Evolutionary conservation across 331 rosid genomes (phyloP).

Genomic region (Rosa hybrid): DNA sequence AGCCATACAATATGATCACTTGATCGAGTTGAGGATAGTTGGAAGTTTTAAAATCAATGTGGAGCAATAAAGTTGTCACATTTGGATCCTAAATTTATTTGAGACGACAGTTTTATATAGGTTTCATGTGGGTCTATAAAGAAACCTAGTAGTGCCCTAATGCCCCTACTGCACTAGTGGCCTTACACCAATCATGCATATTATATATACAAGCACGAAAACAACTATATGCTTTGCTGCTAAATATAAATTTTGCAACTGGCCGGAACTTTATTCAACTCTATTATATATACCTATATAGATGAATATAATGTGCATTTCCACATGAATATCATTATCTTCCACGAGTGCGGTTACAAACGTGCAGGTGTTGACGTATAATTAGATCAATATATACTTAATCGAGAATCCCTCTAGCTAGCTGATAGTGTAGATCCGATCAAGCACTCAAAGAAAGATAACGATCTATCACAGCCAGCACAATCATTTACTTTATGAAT

Average conservation of each 20-base stretch:
- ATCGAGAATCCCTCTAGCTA: background rate
- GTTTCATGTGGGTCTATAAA: constrained; percentile 66
- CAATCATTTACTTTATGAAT: background rate
- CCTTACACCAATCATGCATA: background rate
- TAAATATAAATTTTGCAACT: background rate
- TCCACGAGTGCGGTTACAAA: constrained; percentile 1
- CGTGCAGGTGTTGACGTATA: background rate
- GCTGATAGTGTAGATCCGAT: background rate
- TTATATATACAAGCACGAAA: background rate
- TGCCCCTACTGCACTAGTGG: constrained; percentile 34
- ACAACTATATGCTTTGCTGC: background rate
- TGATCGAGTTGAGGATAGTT: background rate
- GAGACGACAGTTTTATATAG: background rate
- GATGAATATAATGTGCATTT: background rate
- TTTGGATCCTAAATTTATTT: constrained; percentile 13
- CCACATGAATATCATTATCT: constrained; percentile 5
- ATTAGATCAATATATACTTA: background rate
- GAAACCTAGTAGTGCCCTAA: constrained; percentile 20
- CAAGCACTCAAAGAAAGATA: background rate
- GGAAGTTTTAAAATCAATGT: background rate
- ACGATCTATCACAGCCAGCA: background rate
- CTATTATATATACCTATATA: background rate
- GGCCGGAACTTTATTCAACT: background rate
- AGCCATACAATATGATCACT: background rate
- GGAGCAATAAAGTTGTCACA: constrained; percentile 12